Evolutionary conservation across 805 yeast species (phyloP).

Genomic region (Kluyveromyces dobzhanskii): DNA sequence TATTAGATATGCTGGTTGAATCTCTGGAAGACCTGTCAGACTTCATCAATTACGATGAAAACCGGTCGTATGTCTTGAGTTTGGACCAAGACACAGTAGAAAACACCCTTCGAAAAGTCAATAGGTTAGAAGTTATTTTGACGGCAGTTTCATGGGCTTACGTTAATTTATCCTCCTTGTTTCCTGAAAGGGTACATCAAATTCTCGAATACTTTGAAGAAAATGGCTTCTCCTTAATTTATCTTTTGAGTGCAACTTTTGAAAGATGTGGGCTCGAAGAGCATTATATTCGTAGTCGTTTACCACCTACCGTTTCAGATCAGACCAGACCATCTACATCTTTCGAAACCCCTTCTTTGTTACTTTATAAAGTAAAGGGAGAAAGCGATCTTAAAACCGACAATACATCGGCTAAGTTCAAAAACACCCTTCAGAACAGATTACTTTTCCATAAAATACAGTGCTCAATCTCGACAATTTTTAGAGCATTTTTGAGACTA

Average conservation of each 20-base stretch:
- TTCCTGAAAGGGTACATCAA: conserved; percentile 34
- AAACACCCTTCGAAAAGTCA: conserved; percentile 20
- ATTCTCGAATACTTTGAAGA: conserved; percentile 21
- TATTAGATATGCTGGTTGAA: conserved; percentile 29
- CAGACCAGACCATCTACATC: conserved; percentile 36
- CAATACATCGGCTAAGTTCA: conserved; percentile 49
- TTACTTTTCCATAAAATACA: conserved; percentile 43
- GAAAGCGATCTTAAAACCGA: conserved; percentile 30
- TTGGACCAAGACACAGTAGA: conserved; percentile 10
- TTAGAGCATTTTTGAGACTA: conserved; percentile 37
- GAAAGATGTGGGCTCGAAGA: conserved; percentile 52
- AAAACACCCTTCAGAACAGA: conserved; percentile 52
- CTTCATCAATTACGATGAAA: conserved; percentile 18
- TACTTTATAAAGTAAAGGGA: conserved; percentile 34
- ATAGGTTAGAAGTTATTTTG: conserved; percentile 35
- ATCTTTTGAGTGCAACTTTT: conserved; percentile 38
- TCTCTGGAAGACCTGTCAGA: conserved; percentile 25
- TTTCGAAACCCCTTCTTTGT: conserved; percentile 34
- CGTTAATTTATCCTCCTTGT: conserved; percentile 43
- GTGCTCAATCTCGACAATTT: conserved; percentile 33
- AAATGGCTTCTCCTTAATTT: conserved; percentile 34
- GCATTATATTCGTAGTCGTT: conserved; percentile 36
- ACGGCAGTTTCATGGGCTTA: conserved; percentile 49
- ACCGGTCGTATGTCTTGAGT: conserved; percentile 12
- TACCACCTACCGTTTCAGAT: conserved; percentile 41